These are phyloP conservation scores for Calonectria honghensis DNA, from an alignment of 2,329 filamentous ascomycete genomes.

Conservation along the genomic window DNA sequence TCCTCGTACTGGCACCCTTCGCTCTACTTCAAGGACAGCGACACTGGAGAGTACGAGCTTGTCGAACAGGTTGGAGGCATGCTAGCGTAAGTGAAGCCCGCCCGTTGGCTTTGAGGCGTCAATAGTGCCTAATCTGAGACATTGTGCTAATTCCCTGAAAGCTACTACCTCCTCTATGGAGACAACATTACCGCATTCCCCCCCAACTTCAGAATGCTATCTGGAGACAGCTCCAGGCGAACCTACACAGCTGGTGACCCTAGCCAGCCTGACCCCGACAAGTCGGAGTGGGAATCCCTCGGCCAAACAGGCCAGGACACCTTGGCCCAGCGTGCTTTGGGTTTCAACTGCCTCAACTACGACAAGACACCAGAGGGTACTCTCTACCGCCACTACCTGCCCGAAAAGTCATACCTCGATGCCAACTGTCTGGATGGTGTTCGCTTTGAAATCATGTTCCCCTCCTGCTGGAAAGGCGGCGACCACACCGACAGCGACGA, in stretches of 20 bases:
- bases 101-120: not conserved
- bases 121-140: not conserved
- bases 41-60: conserved; percentile 79
- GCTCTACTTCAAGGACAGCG: conserved; percentile 83
- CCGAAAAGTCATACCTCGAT: conserved; percentile 87
- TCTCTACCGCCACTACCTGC: conserved; percentile 87
- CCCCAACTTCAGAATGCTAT: conserved; percentile 85
- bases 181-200: conserved; percentile 84
- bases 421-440: conserved; percentile 87
- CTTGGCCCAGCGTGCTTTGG: conserved; percentile 86
- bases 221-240: conserved; percentile 81
- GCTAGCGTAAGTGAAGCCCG: conserved; percentile 80
- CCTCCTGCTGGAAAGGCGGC: conserved; percentile 90
- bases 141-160: conserved; percentile 56
- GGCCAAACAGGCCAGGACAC: conserved; percentile 80
- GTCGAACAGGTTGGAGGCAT: conserved; percentile 88
- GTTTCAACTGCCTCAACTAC: conserved; percentile 98
- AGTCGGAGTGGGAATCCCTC: conserved; percentile 80
- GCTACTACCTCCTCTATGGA: conserved; percentile 88
- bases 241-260: conserved; percentile 82
- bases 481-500: conserved; percentile 73
- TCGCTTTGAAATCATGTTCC: conserved; percentile 90
- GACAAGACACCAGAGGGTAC: conserved; percentile 78
- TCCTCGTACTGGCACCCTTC: conserved; percentile 92
- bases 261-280: conserved; percentile 76